Conservation (phyloP, 345 rosid species). For the Firmiana major region DNA sequence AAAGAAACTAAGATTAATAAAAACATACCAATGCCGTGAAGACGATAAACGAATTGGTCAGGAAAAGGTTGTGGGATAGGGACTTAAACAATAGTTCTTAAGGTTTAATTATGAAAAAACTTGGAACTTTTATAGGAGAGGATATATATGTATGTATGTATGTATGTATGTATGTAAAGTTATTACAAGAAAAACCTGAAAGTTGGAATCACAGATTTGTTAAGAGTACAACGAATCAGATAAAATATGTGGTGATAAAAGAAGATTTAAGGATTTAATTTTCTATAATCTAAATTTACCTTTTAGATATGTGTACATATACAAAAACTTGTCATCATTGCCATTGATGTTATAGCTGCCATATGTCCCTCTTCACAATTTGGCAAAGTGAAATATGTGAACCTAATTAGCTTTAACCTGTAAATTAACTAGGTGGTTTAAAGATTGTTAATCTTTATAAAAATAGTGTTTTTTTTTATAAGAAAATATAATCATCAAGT, state of each 20-base stretch:
- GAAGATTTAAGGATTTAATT: not conserved
- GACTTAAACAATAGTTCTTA: not conserved
- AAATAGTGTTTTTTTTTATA: not conserved
- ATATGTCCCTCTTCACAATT: not conserved
- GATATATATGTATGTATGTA: too few relatives aligned
- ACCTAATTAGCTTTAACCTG: not conserved
- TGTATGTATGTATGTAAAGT: too few relatives aligned
- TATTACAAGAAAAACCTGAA: not conserved
- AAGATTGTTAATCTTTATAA: not conserved
- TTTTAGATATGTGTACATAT: not conserved
- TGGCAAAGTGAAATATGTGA: not conserved
- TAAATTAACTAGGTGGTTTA: not conserved
- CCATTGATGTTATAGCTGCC: too few relatives aligned
- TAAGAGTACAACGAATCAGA: not conserved
- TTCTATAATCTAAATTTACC: not conserved
- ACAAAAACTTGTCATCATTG: not conserved
- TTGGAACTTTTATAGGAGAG: not conserved
- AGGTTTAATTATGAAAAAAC: not conserved
- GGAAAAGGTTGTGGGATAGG: not conserved
- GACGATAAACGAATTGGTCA: not conserved
- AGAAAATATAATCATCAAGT: not conserved
- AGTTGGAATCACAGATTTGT: not conserved
- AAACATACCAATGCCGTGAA: conserved; percentile 7
- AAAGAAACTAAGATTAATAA: not conserved
- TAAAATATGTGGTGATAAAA: not conserved